phyloP scores from a whole-genome alignment of 148 eudicot genomes.

The Heliamphora exappendiculata region DNA sequence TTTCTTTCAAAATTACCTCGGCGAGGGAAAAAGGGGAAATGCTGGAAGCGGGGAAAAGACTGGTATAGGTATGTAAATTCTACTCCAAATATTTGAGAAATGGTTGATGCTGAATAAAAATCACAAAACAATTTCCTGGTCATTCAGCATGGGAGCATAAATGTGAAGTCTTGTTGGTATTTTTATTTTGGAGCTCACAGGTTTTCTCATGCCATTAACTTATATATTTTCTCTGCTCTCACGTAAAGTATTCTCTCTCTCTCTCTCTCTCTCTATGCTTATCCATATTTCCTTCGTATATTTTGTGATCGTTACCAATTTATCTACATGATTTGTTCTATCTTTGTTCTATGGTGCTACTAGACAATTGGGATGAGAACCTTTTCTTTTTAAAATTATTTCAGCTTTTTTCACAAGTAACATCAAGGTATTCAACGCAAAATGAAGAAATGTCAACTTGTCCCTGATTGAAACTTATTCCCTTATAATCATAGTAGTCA shows the following conservation, averaged over 20 bases:
- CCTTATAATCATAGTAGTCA: not conserved
- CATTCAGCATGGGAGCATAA: not conserved
- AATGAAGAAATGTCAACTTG: not conserved
- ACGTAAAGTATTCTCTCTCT: not conserved
- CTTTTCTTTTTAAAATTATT: too few species aligned
- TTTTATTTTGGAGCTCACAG: not conserved
- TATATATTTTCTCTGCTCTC: not conserved
- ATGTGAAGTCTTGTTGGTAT: not conserved
- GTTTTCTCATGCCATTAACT: not conserved
- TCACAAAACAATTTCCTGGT: not conserved
- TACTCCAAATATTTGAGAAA: not conserved
- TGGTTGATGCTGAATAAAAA: not conserved
- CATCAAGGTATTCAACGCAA: too few species aligned
- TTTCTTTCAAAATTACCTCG: slow-evolving; percentile 61
- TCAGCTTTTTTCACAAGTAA: too few species aligned
- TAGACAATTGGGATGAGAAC: too few species aligned
- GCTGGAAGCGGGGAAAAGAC: slow-evolving; percentile 82
- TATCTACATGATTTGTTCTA: too few species aligned
- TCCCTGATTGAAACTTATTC: not conserved
- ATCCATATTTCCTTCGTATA: not conserved
- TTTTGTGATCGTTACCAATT: too few species aligned
- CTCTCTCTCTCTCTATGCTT: not conserved
- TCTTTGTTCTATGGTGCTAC: too few species aligned
- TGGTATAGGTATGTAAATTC: slow-evolving; percentile 79
- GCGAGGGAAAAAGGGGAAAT: slow-evolving; percentile 53